Percentiles rank a stretch among this genome's conserved stretches.
These are phyloP conservation scores for Eimeria sp. DNA, from an alignment of 169 alveolate genomes.

Conservation along the genomic window DNA sequence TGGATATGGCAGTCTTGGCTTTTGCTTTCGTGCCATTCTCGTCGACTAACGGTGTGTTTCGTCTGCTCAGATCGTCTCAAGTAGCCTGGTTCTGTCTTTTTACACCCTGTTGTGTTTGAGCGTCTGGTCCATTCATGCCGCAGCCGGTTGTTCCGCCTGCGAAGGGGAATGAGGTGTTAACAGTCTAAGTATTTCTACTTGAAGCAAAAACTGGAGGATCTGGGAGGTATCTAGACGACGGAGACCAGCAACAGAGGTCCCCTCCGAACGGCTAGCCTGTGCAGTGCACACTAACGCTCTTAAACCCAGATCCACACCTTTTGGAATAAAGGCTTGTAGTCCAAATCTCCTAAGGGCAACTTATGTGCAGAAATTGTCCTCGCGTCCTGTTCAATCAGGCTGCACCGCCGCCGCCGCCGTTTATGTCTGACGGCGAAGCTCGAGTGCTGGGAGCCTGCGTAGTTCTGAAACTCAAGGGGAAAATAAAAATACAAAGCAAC, in stretches of 20 bases:
- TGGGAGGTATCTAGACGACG: neutral
- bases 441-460: neutral
- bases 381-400: neutral
- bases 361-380: neutral
- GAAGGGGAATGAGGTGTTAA: neutral
- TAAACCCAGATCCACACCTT: neutral
- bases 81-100: neutral
- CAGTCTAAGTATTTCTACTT: neutral
- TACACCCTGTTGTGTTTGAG: neutral
- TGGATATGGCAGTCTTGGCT: slow-evolving; percentile 3
- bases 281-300: neutral
- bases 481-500: neutral
- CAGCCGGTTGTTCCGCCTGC: neutral
- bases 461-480: neutral
- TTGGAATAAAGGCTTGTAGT: too few relatives aligned
- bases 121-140: neutral
- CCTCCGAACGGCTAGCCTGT: neutral
- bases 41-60: neutral
- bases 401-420: neutral
- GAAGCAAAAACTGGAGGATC: neutral
- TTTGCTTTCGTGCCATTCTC: neutral
- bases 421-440: neutral
- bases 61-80: neutral
- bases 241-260: neutral
- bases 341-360: neutral